These are phyloP conservation scores for Fistulinella cinereoalba DNA, from an alignment of 1,284 basidiomycete species.

Conservation along the genomic window DNA sequence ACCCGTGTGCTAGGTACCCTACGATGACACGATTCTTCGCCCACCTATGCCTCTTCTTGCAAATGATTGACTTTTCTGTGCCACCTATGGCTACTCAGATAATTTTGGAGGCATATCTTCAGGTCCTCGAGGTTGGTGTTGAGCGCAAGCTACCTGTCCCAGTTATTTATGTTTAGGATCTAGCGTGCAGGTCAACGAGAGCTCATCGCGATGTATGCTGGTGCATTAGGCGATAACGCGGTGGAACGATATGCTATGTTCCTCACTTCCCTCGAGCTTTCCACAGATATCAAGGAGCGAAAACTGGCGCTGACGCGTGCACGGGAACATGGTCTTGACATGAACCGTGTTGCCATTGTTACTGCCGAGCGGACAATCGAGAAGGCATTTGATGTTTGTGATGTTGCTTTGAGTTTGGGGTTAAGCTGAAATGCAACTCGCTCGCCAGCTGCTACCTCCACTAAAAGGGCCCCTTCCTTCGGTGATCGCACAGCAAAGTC, in stretches of 20 bases:
- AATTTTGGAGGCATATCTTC: constrained; percentile 88
- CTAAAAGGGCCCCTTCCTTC: constrained; percentile 61
- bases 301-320: constrained; percentile 75
- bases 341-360: constrained; percentile 75
- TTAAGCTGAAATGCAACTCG: constrained; percentile 6
- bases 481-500: constrained; percentile 49
- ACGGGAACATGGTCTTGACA: constrained; percentile 80
- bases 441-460: constrained; percentile 39
- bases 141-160: not conserved
- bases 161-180: too few species aligned
- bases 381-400: constrained; percentile 63
- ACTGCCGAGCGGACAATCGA: constrained; percentile 82
- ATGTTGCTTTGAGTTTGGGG: constrained; percentile 2
- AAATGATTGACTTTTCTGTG: constrained; percentile 73
- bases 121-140: constrained; percentile 71
- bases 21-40: constrained; percentile 87
- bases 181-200: constrained; percentile 77
- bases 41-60: constrained; percentile 89
- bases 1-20: constrained; percentile 48
- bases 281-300: constrained; percentile 65
- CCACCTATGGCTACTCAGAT: constrained; percentile 75
- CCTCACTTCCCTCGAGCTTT: constrained; percentile 78
- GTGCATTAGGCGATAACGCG: constrained; percentile 87
- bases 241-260: constrained; percentile 92
- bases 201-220: constrained; percentile 92